Evolutionary conservation across 2,329 filamentous ascomycete genomes (phyloP), one percentile per base, ranked within the genome.

Genomic region (Cryphonectria naterciae): DNA sequence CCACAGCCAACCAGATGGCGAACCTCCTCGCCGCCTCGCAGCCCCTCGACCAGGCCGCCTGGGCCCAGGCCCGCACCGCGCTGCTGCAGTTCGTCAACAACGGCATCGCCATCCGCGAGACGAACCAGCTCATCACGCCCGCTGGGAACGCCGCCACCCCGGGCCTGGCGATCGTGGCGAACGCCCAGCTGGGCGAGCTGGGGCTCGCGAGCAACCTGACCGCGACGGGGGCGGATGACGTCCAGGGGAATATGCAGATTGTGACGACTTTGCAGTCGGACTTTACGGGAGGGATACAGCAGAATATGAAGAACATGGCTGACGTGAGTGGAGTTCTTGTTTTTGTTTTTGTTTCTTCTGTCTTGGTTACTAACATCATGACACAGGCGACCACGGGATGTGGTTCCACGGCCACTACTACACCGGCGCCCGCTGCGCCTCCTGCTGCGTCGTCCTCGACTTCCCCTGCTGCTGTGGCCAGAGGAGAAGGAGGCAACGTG

Each of bases 31-130:
- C 54, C 15, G 13, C 13, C 13, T 60, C 54, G 13, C 65, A 65
- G 61, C 62, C 73, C 35, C 58, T 72, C 46, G 62, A 74, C 54
- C 41, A 68, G 46, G 35, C 35, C 13, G 68, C 72, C 61, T 76
- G 76, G 56, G 66, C 61, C 5, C 7, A 69, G 32, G 73, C 74
- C 39, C 73, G 73, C 68, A 60, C 68, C 22, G 68, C 67, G 8
- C 75, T 77, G 8, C 68, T 75, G 3, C 43, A 32, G 22, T 75
- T 75, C 28, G 70, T 77, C 69, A 73, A 75, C 46, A 73, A 72
- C 19, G 76, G 76, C 60, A 76, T 77, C 41, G 46, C 68, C 61
- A 73, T 75, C 19, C 75, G 76, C 56, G 65, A 75, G 69, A 62
- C 67, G 25, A 77, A 76, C 66, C 74, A 77, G 71, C 65, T 69